A percentile compares a stretch with the other conserved stretches of the same genome.
These are phyloP conservation scores for Vitis hybrid DNA, from an alignment of 177 flowering plant species.

Conservation along the genomic window DNA sequence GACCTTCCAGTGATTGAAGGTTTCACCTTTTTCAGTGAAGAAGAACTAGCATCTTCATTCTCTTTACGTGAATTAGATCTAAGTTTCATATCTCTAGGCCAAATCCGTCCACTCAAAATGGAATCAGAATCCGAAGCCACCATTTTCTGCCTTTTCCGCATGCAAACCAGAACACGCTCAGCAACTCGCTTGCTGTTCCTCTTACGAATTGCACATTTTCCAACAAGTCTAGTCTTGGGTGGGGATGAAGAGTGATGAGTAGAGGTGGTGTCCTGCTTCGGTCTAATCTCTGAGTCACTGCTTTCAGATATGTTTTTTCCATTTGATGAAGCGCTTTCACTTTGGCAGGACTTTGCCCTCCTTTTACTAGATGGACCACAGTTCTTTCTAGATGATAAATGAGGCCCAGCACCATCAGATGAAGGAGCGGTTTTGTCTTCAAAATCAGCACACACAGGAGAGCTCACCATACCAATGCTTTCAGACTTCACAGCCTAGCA, in stretches of 20 bases:
- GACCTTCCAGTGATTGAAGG: slow-evolving; percentile 48
- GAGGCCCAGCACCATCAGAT: slow-evolving; percentile 44
- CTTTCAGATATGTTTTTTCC: slow-evolving; percentile 66
- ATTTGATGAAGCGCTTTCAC: slow-evolving; percentile 85
- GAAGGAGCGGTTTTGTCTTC: slow-evolving; percentile 45
- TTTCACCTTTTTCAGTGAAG: slow-evolving; percentile 53
- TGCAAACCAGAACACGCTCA: slow-evolving; percentile 60
- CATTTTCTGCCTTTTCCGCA: slow-evolving; percentile 67
- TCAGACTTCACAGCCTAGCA: slow-evolving; percentile 56
- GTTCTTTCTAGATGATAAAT: slow-evolving; percentile 43
- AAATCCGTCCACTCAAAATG: slow-evolving; percentile 43
- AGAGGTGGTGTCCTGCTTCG: slow-evolving; percentile 35
- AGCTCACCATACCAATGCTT: slow-evolving; percentile 30
- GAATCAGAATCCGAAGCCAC: slow-evolving; percentile 71
- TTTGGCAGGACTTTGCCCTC: slow-evolving; percentile 58
- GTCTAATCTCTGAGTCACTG: slow-evolving; percentile 72
- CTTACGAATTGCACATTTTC: slow-evolving; percentile 49
- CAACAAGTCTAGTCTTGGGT: slow-evolving; percentile 38
- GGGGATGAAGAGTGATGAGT: slow-evolving; percentile 36
- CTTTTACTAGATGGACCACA: slow-evolving; percentile 38
- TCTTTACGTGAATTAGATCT: slow-evolving; percentile 56
- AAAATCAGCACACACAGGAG: slow-evolving; percentile 29
- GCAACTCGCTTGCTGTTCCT: slow-evolving; percentile 79
- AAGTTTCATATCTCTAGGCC: slow-evolving; percentile 50
- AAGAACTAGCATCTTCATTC: slow-evolving; percentile 58